Conservation (phyloP, 2,329 filamentous ascomycete genomes). For the Ophiostoma quercus region DNA sequence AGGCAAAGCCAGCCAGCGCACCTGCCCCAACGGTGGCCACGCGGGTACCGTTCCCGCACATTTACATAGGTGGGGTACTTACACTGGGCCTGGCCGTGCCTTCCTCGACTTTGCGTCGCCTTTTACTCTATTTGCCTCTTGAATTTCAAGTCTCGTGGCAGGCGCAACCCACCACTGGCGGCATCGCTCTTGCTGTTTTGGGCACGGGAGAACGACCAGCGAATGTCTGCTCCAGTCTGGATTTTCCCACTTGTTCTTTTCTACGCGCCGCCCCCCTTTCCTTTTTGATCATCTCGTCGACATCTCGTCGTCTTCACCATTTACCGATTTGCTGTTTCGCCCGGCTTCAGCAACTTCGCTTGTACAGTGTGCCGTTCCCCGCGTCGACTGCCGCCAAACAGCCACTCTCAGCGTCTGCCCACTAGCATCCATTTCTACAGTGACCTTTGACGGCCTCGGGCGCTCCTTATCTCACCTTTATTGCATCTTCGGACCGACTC, state of each 20-base stretch:
- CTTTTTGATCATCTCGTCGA: neutral
- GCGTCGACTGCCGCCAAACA: neutral
- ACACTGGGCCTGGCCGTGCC: slow-evolving; percentile 8
- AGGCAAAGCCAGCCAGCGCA: neutral
- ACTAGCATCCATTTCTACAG: slow-evolving; percentile 6
- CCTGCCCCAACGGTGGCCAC: neutral
- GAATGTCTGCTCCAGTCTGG: neutral
- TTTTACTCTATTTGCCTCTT: neutral
- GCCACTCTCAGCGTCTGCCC: neutral
- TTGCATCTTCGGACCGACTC: slow-evolving; percentile 18
- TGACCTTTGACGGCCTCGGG: neutral
- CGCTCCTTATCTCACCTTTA: slow-evolving; percentile 16
- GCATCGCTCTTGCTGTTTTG: slow-evolving; percentile 10
- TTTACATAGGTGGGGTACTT: slow-evolving; percentile 12
- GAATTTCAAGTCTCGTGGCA: slow-evolving; percentile 9
- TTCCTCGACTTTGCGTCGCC: neutral
- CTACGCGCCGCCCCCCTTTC: slow-evolving; percentile 11
- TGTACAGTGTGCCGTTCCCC: neutral
- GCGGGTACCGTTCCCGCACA: neutral
- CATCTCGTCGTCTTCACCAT: neutral
- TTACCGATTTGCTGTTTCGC: neutral
- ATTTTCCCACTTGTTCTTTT: slow-evolving; percentile 10
- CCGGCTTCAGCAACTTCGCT: neutral
- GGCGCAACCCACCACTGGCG: slow-evolving; percentile 1
- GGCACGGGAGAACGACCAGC: neutral